Evolutionary conservation across 495 filamentous ascomycete species (phyloP).

Genomic region (Friedmanniomyces simplex): DNA sequence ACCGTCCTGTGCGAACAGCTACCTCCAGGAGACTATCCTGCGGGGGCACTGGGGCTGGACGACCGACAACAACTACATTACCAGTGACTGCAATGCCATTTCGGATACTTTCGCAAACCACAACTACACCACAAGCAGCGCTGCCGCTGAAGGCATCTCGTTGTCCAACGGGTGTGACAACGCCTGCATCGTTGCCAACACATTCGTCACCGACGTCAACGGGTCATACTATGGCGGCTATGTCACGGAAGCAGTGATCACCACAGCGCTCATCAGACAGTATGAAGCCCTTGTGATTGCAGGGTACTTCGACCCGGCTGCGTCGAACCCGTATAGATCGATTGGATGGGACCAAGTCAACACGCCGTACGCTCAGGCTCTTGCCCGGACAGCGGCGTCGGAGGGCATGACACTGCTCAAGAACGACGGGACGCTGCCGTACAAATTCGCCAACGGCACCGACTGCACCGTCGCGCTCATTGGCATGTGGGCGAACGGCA

Average conservation of each 20-base stretch:
- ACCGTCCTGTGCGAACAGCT: conserved; percentile 18
- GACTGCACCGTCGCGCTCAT: conserved; percentile 41
- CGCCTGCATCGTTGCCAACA: conserved; percentile 9
- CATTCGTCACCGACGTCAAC: conserved; percentile 1
- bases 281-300: conserved; percentile 46
- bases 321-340: conserved; percentile 38
- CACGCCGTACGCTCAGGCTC: conserved; percentile 40
- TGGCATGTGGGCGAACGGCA: conserved; percentile 50
- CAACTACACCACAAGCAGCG: conserved; percentile 7
- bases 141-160: conserved; percentile 7
- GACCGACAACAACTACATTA: conserved; percentile 22
- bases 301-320: conserved; percentile 49
- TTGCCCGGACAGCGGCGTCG: conserved; percentile 49
- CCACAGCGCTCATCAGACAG: conserved; percentile 40
- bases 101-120: conserved; percentile 12
- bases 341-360: conserved; percentile 45
- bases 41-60: conserved; percentile 14
- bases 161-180: conserved; percentile 36
- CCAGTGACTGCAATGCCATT: conserved; percentile 20
- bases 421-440: conserved; percentile 48
- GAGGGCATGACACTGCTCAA: conserved; percentile 52
- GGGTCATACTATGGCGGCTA: conserved; percentile 45
- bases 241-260: conserved; percentile 33
- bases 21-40: conserved; percentile 16
- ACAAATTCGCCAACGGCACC: conserved; percentile 30